These are phyloP conservation scores for Scedosporium boydii DNA, from an alignment of 2,329 filamentous ascomycete genomes.

Conservation along the genomic window DNA sequence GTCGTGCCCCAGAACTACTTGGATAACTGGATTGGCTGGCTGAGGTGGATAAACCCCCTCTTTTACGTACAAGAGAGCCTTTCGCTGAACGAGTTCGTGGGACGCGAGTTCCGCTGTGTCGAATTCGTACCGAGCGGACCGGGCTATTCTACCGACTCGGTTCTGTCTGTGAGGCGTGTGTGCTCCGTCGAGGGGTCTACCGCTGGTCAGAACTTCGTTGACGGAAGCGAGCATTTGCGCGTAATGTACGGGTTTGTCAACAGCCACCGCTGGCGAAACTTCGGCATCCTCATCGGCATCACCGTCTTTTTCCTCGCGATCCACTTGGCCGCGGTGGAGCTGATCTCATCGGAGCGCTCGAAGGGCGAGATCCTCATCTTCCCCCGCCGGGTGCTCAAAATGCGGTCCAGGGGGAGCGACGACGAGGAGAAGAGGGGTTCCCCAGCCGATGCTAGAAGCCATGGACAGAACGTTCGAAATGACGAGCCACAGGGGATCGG, in stretches of 20 bases:
- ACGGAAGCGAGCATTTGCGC: constrained; percentile 37
- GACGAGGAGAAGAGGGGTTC: not conserved
- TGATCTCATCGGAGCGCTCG: constrained; percentile 36
- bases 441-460: not conserved
- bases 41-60: constrained; percentile 54
- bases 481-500: not conserved
- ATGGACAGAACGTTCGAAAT: not conserved
- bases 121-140: constrained; percentile 12
- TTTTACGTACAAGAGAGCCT: constrained; percentile 35
- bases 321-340: constrained; percentile 42
- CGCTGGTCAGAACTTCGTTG: constrained; percentile 31
- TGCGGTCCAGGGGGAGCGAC: not conserved
- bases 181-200: constrained; percentile 39
- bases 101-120: constrained; percentile 23
- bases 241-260: constrained; percentile 36
- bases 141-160: constrained; percentile 18
- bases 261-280: constrained; percentile 50
- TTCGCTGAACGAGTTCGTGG: constrained; percentile 16
- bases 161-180: constrained; percentile 21
- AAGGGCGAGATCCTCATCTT: constrained; percentile 55
- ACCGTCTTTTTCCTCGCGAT: constrained; percentile 34
- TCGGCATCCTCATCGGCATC: constrained; percentile 52
- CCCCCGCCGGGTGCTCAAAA: constrained; percentile 27
- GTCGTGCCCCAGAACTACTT: constrained; percentile 27
- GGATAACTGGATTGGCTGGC: constrained; percentile 36